Percentiles rank a stretch among this genome's conserved stretches.
These are phyloP conservation scores for Fusarium devonianum DNA, from an alignment of 2,329 filamentous ascomycete species.

Conservation along the genomic window DNA sequence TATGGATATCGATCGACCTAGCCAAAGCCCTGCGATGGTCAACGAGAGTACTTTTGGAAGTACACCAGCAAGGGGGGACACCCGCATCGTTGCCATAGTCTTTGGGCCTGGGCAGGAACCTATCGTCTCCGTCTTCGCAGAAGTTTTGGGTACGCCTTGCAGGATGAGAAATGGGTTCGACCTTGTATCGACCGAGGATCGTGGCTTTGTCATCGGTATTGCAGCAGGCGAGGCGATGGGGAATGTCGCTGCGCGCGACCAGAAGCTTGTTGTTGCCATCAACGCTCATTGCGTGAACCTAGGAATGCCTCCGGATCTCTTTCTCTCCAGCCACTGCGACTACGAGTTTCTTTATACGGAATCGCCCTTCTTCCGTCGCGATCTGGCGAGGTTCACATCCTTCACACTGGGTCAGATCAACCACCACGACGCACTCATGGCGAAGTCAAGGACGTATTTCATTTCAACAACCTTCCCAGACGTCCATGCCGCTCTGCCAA, in stretches of 20 bases:
- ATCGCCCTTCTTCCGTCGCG: conserved; percentile 73
- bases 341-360: conserved; percentile 88
- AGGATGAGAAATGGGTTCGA: conserved; percentile 64
- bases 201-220: conserved; percentile 74
- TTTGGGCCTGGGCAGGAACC: conserved; percentile 75
- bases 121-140: conserved; percentile 77
- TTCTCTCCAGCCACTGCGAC: conserved; percentile 74
- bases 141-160: conserved; percentile 79
- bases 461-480: conserved; percentile 91
- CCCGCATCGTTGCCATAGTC: conserved; percentile 69
- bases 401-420: conserved; percentile 81
- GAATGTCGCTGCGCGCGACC: conserved; percentile 66
- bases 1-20: conserved; percentile 48
- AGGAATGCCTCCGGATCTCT: conserved; percentile 71
- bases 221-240: conserved; percentile 62
- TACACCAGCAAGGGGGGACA: conserved; percentile 60
- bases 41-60: conserved; percentile 54
- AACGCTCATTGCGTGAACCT: conserved; percentile 79
- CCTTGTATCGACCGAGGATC: conserved; percentile 60
- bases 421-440: conserved; percentile 78
- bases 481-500: conserved; percentile 80
- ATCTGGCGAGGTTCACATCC: conserved; percentile 79
- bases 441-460: conserved; percentile 80
- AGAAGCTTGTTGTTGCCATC: conserved; percentile 69
- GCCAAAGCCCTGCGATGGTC: conserved; percentile 45